Percentiles rank a stretch among this genome's conserved stretches.
These are phyloP conservation scores for Fusarium mundagurra DNA, from an alignment of 2,329 filamentous ascomycete species.

Conservation along the genomic window DNA sequence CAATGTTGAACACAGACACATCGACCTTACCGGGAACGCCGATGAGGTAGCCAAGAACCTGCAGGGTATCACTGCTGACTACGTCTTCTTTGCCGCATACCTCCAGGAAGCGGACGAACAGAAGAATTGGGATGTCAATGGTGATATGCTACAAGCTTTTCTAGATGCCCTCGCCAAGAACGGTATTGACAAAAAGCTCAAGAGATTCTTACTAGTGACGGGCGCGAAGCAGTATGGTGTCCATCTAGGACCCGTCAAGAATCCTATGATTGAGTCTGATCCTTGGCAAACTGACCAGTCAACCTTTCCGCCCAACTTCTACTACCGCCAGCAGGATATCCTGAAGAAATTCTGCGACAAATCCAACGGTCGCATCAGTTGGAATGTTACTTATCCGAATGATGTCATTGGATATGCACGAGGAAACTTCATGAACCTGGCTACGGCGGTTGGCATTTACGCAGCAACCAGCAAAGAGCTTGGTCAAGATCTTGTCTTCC, in stretches of 20 bases:
- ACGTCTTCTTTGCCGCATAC: slow-evolving; percentile 13
- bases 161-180: not conserved
- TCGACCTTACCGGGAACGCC: slow-evolving; percentile 5
- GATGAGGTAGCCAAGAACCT: not conserved
- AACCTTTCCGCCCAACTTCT: slow-evolving; percentile 16
- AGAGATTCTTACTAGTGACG: not conserved
- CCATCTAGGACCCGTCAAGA: slow-evolving; percentile 4
- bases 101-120: slow-evolving; percentile 1
- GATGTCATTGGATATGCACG: slow-evolving; percentile 18
- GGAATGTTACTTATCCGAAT: slow-evolving; percentile 17
- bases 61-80: not conserved
- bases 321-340: slow-evolving; percentile 13
- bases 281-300: not conserved
- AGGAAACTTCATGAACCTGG: slow-evolving; percentile 22
- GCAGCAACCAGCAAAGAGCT: not conserved
- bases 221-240: slow-evolving; percentile 17
- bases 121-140: slow-evolving; percentile 4
- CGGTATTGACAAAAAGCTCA: not conserved
- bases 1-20: slow-evolving; percentile 1
- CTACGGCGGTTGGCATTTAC: slow-evolving; percentile 1
- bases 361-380: not conserved
- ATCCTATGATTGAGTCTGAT: slow-evolving; percentile 3
- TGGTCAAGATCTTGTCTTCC: not conserved
- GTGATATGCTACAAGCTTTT: slow-evolving; percentile 6
- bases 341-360: not conserved